Conservation (phyloP, 306 rosid genomes). For the Quercus gilva region DNA sequence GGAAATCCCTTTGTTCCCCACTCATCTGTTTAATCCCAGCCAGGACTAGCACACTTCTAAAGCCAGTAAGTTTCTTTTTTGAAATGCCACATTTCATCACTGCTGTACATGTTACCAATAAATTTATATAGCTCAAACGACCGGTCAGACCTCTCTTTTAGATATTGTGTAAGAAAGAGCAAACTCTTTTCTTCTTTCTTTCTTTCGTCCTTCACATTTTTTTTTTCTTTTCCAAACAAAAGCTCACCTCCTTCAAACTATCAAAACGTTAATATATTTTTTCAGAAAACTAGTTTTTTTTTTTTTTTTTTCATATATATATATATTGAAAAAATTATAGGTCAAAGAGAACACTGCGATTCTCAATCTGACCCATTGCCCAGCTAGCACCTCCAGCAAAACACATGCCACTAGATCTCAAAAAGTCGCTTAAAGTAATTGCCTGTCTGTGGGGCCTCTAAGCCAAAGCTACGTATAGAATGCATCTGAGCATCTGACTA, state of each 20-base stretch:
- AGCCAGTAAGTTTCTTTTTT: background rate
- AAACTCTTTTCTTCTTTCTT: background rate
- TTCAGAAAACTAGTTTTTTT: background rate
- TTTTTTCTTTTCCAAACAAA: background rate
- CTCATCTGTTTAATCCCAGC: background rate
- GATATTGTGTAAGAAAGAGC: background rate
- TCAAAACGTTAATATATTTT: conserved; percentile 11
- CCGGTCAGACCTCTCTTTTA: background rate
- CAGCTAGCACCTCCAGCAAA: background rate
- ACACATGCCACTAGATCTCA: background rate
- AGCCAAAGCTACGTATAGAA: conserved; percentile 16
- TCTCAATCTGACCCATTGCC: too few relatives aligned
- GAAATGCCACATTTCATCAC: background rate
- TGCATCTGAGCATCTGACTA: conserved; percentile 11
- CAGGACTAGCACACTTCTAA: background rate
- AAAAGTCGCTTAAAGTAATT: conserved; percentile 1
- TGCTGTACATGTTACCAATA: background rate
- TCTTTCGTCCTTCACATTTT: background rate
- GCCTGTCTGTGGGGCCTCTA: conserved; percentile 9
- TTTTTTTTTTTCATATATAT: too few relatives aligned
- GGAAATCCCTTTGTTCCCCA: background rate
- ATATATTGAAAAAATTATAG: too few relatives aligned
- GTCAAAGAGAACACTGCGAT: too few relatives aligned
- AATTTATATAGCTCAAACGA: background rate
- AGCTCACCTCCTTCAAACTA: conserved; percentile 26